These are phyloP conservation scores for Cyamopsis tetragonoloba DNA, from an alignment of 306 rosid genomes.

Conservation along the genomic window DNA sequence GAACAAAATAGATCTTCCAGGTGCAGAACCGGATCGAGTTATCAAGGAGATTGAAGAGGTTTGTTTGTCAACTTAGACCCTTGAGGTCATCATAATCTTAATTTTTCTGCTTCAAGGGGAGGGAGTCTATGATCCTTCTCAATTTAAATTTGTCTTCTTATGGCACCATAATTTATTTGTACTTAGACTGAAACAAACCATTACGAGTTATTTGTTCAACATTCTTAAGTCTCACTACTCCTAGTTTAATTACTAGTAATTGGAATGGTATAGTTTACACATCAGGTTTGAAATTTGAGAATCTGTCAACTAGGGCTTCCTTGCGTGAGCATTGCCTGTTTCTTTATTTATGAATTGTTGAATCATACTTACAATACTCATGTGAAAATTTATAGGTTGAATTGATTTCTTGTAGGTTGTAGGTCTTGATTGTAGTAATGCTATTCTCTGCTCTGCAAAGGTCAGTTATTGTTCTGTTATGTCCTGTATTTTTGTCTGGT, in stretches of 20 bases:
- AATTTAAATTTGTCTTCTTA: background rate
- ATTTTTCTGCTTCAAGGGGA: constrained; percentile 20
- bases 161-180: background rate
- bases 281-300: constrained; percentile 6
- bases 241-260: constrained; percentile 5
- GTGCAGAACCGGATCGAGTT: constrained; percentile 88
- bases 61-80: constrained; percentile 26
- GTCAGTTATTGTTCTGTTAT: constrained; percentile 38
- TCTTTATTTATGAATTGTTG: background rate
- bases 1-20: constrained; percentile 96
- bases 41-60: constrained; percentile 90
- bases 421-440: constrained; percentile 85
- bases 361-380: constrained; percentile 1
- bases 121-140: constrained; percentile 8
- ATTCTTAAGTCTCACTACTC: background rate
- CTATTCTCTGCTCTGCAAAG: constrained; percentile 90
- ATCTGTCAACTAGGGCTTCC: background rate
- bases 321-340: constrained; percentile 12
- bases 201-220: background rate
- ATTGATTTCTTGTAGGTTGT: constrained; percentile 51
- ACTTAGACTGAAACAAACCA: background rate
- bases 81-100: constrained; percentile 10
- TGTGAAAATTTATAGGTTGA: constrained; percentile 9
- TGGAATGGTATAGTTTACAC: constrained; percentile 13
- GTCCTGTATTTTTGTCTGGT: background rate